Conservation (phyloP, 495 filamentous ascomycete species). For the Oidiodendron maius region DNA sequence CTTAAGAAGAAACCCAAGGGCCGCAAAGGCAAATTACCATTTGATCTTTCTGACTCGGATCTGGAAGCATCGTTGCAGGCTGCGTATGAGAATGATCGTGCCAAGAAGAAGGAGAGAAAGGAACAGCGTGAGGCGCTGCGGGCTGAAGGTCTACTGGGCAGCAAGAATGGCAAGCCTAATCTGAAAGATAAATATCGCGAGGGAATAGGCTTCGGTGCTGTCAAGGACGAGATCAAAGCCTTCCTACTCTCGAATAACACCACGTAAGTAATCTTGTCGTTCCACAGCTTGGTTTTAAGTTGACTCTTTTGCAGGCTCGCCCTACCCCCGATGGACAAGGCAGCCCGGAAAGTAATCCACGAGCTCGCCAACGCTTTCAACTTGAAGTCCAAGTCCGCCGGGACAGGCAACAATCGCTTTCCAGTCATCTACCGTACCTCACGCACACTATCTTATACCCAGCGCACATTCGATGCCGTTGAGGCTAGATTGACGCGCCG, state of each 20-base stretch:
- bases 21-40: constrained; percentile 39
- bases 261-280: constrained; percentile 44
- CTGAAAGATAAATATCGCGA: constrained; percentile 65
- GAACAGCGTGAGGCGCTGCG: constrained; percentile 72
- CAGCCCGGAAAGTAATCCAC: constrained; percentile 70
- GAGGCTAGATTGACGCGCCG: constrained; percentile 35
- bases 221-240: constrained; percentile 61
- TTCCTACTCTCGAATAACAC: constrained; percentile 63
- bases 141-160: constrained; percentile 70
- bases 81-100: constrained; percentile 71
- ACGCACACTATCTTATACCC: constrained; percentile 48
- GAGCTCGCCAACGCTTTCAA: constrained; percentile 61
- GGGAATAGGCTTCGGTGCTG: constrained; percentile 64
- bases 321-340: constrained; percentile 79
- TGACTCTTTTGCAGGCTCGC: constrained; percentile 48
- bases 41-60: constrained; percentile 70
- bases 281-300: neutral
- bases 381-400: constrained; percentile 78
- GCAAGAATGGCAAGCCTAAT: constrained; percentile 54
- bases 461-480: constrained; percentile 36
- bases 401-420: constrained; percentile 66
- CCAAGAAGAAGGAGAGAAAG: constrained; percentile 76
- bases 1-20: constrained; percentile 51
- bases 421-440: constrained; percentile 72
- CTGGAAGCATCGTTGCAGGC: constrained; percentile 53